Base-by-base conservation (phyloP, 768 basidiomycete genomes). In the Naganishia vaughanmartiniae region DNA sequence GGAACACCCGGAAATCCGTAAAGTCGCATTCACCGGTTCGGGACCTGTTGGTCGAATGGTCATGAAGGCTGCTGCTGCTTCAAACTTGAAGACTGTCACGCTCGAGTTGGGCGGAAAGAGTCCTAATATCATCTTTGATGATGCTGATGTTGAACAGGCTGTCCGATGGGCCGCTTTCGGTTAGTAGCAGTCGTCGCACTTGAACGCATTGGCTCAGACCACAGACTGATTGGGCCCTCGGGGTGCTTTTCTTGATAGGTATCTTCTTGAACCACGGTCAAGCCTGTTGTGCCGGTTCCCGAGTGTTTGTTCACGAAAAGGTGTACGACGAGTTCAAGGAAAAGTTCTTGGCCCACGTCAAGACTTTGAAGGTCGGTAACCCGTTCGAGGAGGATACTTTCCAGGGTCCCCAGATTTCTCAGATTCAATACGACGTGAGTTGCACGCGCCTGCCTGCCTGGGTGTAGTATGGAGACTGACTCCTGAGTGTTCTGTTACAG, bases 81-180 rank as follows among this genome's bases (percentile, higher is more conserved):
- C 71, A 56, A 74, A 70, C 68, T 58, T 66, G 55, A 72, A 94
- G 84, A 86, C 86, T 71, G 88, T 91, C 67, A 92, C 93, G 34
- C 86, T 98, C 69, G 95, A 98, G 81, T 87, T 98, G 48, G 94
- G 94, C 54, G 94, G 94, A 19, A 81, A 81, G 72, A 76, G 77
- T 36, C 75, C 80, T 31, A 79, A 79, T 75, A 80, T 81, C 74
- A 78, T 79, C 72, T 81, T 81, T 67, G 79, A 76, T 21, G 79
- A 79, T 65, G 75, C 76, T 46, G 76, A 79, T 65, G 63, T 81
- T 28, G 75, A 74, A 36, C 74, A 78, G 65, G 79, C 79, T 28
- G 79, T 80, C 57, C 75, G 76, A 65, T 81, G 79, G 73, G 67
- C 71, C 46, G 66, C 70, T n/a, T 72, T 72, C 45, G 70, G 60